These are phyloP conservation scores for Polytrichum commune DNA, from an alignment of 225 moss, liverwort and hornwort genomes.

Conservation along the genomic window DNA sequence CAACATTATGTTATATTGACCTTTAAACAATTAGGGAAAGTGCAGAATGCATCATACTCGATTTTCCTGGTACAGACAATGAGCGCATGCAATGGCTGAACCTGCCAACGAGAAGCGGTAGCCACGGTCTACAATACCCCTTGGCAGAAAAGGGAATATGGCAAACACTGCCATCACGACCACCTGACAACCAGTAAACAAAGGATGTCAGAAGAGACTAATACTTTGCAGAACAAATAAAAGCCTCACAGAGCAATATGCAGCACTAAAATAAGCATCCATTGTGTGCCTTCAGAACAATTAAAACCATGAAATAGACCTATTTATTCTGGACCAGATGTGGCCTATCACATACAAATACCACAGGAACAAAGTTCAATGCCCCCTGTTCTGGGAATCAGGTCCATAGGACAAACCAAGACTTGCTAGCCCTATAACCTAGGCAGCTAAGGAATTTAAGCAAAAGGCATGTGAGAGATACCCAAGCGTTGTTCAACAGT, in stretches of 20 bases:
- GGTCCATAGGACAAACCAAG: background rate
- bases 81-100: conserved; percentile 71
- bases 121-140: conserved; percentile 74
- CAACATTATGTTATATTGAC: background rate
- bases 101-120: conserved; percentile 87
- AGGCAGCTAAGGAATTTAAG: background rate
- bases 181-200: conserved; percentile 42
- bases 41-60: conserved; percentile 51
- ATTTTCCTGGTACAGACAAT: conserved; percentile 69
- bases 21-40: conserved; percentile 1
- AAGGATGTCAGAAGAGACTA: no score
- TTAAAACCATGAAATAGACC: no score
- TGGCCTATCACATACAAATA: no score
- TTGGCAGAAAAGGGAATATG: conserved; percentile 72
- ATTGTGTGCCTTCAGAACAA: no score
- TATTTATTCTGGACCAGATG: no score
- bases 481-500: conserved; percentile 93
- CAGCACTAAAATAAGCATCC: no score
- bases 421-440: background rate
- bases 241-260: no score
- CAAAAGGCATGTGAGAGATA: conserved; percentile 21
- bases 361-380: no score
- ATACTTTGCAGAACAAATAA: no score
- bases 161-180: conserved; percentile 76
- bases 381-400: background rate